Conservation (phyloP, 495 filamentous ascomycete species). For the Penicillium angulare region DNA sequence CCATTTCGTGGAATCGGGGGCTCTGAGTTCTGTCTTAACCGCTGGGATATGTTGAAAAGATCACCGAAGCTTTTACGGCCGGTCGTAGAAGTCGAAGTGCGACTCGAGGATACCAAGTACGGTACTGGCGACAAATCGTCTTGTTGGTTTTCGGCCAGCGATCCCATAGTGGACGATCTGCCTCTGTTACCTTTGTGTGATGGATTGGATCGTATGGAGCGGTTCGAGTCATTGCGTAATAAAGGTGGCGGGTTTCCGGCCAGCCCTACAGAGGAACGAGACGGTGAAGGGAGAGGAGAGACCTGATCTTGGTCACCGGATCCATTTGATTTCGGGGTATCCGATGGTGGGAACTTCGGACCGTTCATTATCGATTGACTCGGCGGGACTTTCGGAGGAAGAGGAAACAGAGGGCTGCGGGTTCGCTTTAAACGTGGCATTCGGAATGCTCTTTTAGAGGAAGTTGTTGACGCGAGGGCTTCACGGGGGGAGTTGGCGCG, state of each 20-base stretch:
- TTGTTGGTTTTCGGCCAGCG: conserved; percentile 54
- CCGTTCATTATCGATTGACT: conserved; percentile 21
- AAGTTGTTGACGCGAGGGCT: conserved; percentile 39
- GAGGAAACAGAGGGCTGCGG: conserved; percentile 81
- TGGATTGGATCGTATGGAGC: conserved; percentile 73
- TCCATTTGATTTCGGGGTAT: conserved; percentile 24
- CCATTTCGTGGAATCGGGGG: conserved; percentile 60
- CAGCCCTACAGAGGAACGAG: conserved; percentile 49
- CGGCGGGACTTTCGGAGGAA: conserved; percentile 63
- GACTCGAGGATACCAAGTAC: conserved; percentile 55
- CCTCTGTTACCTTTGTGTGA: conserved; percentile 58
- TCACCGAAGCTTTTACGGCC: conserved; percentile 90
- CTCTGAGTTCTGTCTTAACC: conserved; percentile 77
- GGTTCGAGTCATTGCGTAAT: conserved; percentile 60
- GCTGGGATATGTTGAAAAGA: conserved; percentile 69
- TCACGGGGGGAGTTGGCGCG: conserved; percentile 30
- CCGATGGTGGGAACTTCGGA: conserved; percentile 21
- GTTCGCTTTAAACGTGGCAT: conserved; percentile 80
- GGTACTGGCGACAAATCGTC: conserved; percentile 59
- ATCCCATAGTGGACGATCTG: conserved; percentile 89
- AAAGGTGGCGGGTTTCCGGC: conserved; percentile 34
- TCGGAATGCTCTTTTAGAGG: conserved; percentile 68
- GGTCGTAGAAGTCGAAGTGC: conserved; percentile 78
- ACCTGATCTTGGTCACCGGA: conserved; percentile 36
- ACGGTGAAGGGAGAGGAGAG: conserved; percentile 57